Base-by-base conservation (phyloP, 345 rosid genomes). In the Populus tremula region DNA sequence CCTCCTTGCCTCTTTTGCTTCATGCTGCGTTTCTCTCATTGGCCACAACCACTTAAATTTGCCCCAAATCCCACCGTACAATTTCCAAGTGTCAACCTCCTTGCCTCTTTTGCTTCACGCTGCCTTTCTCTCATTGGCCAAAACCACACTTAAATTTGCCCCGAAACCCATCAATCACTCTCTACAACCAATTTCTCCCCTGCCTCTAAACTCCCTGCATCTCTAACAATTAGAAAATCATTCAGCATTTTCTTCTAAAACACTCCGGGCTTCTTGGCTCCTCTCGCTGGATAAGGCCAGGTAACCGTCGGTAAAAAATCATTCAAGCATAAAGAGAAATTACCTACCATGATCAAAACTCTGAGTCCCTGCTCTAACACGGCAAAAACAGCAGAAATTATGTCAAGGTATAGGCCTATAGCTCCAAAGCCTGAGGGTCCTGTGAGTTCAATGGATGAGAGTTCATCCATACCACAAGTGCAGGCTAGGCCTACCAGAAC, bases 371-470 rank as follows among this genome's bases (percentile, higher is more conserved):
- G 70, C 81, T 68, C 91, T 5, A 75, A 80, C 61, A 86, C 96
- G 11, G 89, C 90, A 0, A 91, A 90, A 79, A 93, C 98, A 1
- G 97, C 96, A 45, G 98, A 96, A 86, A 96, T 96, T 77, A 89
- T 96, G 94, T 93, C 97, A 5, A 82, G 93, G 82, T 96, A 92
- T 75, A 85, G 97, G 73, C 99, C 98, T 4, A 96, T 93, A 62
- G 98, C 99, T 21, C 99, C 99, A 2, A 96, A 85, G 81, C 98
- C 98, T 0, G 96, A 88, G 77, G 63, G 71, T 18, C 75, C 88
- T 5, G 75, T 43, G 53, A 73, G 18, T 16, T 74, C 85, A 74
- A 47, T 75, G 21, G 49, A 78, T 82, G 89, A 88, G 59, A 73
- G 53, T 71, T 72, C 90, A 59, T 81, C 87, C 70, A 83, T 84